Base-by-base conservation (phyloP, 2,329 filamentous ascomycete genomes). In the Aureobasidium zeae region DNA sequence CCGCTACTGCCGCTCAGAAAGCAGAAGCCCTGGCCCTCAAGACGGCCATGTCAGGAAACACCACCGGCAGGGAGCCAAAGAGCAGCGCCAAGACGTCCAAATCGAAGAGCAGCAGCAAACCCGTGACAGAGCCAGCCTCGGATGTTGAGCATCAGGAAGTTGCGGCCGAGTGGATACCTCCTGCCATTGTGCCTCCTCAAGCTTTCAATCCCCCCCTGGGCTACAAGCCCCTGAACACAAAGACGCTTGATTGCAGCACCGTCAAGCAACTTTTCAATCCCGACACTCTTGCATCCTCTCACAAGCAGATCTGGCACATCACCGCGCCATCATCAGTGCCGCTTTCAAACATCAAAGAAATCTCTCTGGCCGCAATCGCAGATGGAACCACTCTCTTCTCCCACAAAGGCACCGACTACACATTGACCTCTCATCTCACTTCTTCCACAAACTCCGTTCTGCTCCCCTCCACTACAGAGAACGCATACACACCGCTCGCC, bases 251-350 rank as follows among this genome's bases (percentile, higher is more conserved):
- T 5, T 49, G 54, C 7, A 61, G 57, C 7, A 57, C 55, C 29
- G 45, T 55, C 5, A 42, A 55, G 7, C 65, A 72, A 16, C 62
- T 81, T 42, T 77, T 83, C 53, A 67, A 74, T 46, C 70, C 72
- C 44, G 25, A 29, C 8, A 74, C 76, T 52, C 58, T 81, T 6
- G 66, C 77, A 45, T 80, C 79, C 49, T n/a, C n/a, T n/a, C n/a
- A n/a, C n/a, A 86, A 86, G 66, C 79, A 87, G 58, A 69, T 87
- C 47, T 88, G 83, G 83, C 84, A 86, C 59, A 85, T 88, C 53
- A 84, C 80, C 8, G 79, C 81, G 3, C 83, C 83, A 2, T 73
- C 77, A 5, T 76, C 76, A 9, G 65, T 86, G 2, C 77, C 82
- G n/a, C 71, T 87, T 45, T 76, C 74, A 9, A 70, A 81, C 1